A percentile compares a stretch with the other conserved stretches of the same genome.
Evolutionary conservation across 2,329 filamentous ascomycete species (phyloP).

Genomic region (Phyllosticta citribraziliensis): DNA sequence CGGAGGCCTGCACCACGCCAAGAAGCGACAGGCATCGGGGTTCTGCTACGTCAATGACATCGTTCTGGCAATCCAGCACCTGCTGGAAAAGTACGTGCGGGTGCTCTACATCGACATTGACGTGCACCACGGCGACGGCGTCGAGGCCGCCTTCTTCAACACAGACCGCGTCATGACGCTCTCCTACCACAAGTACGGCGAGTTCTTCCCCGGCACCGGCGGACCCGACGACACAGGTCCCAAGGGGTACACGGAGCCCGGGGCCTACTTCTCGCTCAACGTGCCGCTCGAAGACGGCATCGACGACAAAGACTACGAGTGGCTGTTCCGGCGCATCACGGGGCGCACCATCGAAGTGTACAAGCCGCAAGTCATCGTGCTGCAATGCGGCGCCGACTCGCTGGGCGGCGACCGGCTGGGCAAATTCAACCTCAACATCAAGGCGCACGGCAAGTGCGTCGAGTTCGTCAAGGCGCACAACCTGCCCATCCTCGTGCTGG

Average conservation of each 20-base stretch:
- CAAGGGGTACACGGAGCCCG: slow-evolving; percentile 70
- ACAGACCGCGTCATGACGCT: slow-evolving; percentile 86
- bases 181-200: slow-evolving; percentile 95
- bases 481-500: slow-evolving; percentile 79
- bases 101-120: slow-evolving; percentile 95
- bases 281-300: slow-evolving; percentile 86
- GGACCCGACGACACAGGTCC: slow-evolving; percentile 77
- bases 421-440: slow-evolving; percentile 93
- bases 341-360: slow-evolving; percentile 71
- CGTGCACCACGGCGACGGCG: slow-evolving; percentile 83
- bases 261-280: slow-evolving; percentile 82
- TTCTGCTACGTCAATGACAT: slow-evolving; percentile 99
- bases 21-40: slow-evolving; percentile 84
- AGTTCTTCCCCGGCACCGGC: slow-evolving; percentile 91
- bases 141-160: slow-evolving; percentile 84
- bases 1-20: slow-evolving; percentile 90
- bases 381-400: slow-evolving; percentile 93
- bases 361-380: slow-evolving; percentile 79
- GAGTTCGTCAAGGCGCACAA: slow-evolving; percentile 73
- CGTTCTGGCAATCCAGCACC: slow-evolving; percentile 81
- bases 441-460: slow-evolving; percentile 86
- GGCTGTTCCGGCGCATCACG: slow-evolving; percentile 75
- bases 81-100: slow-evolving; percentile 70
- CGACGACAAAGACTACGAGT: slow-evolving; percentile 78
- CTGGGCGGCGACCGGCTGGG: slow-evolving; percentile 88